These are phyloP conservation scores for Podaxis sp. DNA, from an alignment of 768 basidiomycete species.

Conservation along the genomic window DNA sequence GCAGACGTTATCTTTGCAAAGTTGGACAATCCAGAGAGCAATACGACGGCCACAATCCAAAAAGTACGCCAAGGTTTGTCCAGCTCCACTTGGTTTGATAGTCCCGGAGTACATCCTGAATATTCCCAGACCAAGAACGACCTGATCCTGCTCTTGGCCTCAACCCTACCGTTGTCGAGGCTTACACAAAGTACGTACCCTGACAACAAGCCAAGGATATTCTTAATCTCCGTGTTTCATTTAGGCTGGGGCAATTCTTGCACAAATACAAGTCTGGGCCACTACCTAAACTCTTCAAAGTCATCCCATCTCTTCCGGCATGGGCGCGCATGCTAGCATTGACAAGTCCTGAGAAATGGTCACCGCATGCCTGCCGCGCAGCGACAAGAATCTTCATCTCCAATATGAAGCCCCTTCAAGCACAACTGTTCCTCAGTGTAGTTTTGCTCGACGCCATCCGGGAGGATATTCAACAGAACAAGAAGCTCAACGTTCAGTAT, in stretches of 20 bases:
- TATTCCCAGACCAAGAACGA: slow-evolving; percentile 42
- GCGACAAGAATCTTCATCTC: slow-evolving; percentile 96
- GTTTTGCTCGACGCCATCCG: slow-evolving; percentile 88
- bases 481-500: slow-evolving; percentile 90
- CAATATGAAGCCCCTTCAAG: slow-evolving; percentile 94
- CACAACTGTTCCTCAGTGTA: slow-evolving; percentile 88
- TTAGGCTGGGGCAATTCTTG: slow-evolving; percentile 82
- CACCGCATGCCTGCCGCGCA: slow-evolving; percentile 90
- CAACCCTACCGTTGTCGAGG: slow-evolving; percentile 89
- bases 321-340: slow-evolving; percentile 96
- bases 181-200: slow-evolving; percentile 81
- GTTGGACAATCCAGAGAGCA: slow-evolving; percentile 65
- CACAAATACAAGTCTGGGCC: slow-evolving; percentile 91
- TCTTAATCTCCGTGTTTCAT: not conserved
- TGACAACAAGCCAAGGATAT: not conserved
- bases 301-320: slow-evolving; percentile 91
- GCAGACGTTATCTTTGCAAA: slow-evolving; percentile 98
- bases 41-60: slow-evolving; percentile 54
- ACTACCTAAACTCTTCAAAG: slow-evolving; percentile 96
- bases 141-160: slow-evolving; percentile 86
- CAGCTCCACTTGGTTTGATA: slow-evolving; percentile 1
- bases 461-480: slow-evolving; percentile 83
- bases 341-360: slow-evolving; percentile 92
- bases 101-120: not conserved
- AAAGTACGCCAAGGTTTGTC: slow-evolving; percentile 58